phyloP scores from a whole-genome alignment of 2,329 filamentous ascomycete species.

The Parastagonospora nodorum region DNA sequence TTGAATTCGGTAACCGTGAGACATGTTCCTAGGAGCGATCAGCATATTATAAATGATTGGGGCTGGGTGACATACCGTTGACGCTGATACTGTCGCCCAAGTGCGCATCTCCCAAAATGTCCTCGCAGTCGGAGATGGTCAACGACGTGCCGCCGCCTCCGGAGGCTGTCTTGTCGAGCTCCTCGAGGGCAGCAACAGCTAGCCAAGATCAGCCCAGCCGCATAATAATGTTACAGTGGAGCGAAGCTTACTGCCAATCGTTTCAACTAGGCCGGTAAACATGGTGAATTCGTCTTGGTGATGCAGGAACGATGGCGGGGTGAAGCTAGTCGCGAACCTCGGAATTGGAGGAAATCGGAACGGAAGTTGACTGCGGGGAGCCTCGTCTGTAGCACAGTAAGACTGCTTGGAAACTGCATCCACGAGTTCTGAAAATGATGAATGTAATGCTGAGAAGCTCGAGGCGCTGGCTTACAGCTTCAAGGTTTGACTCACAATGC shows the following conservation, averaged over 20 bases:
- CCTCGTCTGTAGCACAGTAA: neutral
- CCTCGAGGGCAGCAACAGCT: conserved; percentile 84
- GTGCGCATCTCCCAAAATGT: conserved; percentile 81
- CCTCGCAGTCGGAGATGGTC: conserved; percentile 75
- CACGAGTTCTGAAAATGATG: conserved; percentile 15
- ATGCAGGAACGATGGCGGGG: conserved; percentile 25
- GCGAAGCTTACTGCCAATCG: conserved; percentile 76
- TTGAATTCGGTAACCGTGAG: conserved; percentile 84
- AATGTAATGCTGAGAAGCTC: conserved; percentile 18
- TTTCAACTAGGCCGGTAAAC: conserved; percentile 76
- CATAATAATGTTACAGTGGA: conserved; percentile 3
- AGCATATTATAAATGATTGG: neutral
- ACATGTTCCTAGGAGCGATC: conserved; percentile 66
- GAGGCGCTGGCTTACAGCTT: conserved; percentile 12
- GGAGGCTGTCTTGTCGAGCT: conserved; percentile 72
- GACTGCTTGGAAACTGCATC: neutral
- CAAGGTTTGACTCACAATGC: conserved; percentile 1
- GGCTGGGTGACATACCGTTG: conserved; percentile 68
- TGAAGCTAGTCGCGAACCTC: conserved; percentile 24
- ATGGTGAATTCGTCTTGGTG: conserved; percentile 58
- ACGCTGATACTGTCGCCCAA: conserved; percentile 93
- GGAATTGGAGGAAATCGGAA: conserved; percentile 13
- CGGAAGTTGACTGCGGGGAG: conserved; percentile 16
- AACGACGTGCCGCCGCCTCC: conserved; percentile 84
- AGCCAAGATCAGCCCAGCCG: conserved; percentile 39